Percentiles rank a stretch among this genome's conserved stretches.
Conservation (phyloP, 768 basidiomycete species). For the Kwoniella europaea region DNA sequence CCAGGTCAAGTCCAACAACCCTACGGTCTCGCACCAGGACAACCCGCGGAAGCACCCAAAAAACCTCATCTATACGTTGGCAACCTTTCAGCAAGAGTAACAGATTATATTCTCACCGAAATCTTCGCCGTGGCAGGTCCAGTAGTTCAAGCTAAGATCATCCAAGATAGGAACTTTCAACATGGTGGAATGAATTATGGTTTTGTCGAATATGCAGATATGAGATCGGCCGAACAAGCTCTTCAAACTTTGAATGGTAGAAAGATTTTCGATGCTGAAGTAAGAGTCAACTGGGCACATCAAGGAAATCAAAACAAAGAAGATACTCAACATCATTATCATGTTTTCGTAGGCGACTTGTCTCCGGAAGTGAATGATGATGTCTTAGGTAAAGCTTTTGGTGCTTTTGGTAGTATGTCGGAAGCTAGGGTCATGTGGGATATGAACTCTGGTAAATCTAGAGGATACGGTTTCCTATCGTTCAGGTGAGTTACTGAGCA, state of each 20-base stretch:
- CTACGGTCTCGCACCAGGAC: slow-evolving; percentile 20
- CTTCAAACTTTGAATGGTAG: slow-evolving; percentile 96
- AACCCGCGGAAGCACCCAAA: slow-evolving; percentile 47
- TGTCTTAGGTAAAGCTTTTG: slow-evolving; percentile 93
- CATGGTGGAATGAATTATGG: slow-evolving; percentile 99
- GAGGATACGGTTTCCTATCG: slow-evolving; percentile 97
- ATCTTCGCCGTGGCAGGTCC: slow-evolving; percentile 68
- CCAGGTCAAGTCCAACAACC: slow-evolving; percentile 5
- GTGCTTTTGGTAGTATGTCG: slow-evolving; percentile 92
- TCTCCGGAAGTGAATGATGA: slow-evolving; percentile 99
- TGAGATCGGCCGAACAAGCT: slow-evolving; percentile 99
- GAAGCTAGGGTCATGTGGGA: slow-evolving; percentile 99
- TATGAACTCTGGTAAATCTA: slow-evolving; percentile 98
- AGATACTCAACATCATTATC: slow-evolving; percentile 95
- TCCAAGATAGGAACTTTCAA: slow-evolving; percentile 98
- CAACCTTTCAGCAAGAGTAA: slow-evolving; percentile 94
- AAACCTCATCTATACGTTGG: slow-evolving; percentile 98
- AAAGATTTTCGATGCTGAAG: slow-evolving; percentile 99
- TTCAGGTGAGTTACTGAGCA: slow-evolving; percentile 64
- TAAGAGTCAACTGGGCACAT: slow-evolving; percentile 99
- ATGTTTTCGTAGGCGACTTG: slow-evolving; percentile 99
- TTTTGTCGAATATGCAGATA: slow-evolving; percentile 98
- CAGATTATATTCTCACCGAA: slow-evolving; percentile 98
- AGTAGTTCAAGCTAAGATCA: slow-evolving; percentile 99
- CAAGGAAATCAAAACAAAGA: slow-evolving; percentile 98